These are phyloP conservation scores for Suhomyces faveliae DNA, from an alignment of 805 yeast genomes.

Conservation along the genomic window DNA sequence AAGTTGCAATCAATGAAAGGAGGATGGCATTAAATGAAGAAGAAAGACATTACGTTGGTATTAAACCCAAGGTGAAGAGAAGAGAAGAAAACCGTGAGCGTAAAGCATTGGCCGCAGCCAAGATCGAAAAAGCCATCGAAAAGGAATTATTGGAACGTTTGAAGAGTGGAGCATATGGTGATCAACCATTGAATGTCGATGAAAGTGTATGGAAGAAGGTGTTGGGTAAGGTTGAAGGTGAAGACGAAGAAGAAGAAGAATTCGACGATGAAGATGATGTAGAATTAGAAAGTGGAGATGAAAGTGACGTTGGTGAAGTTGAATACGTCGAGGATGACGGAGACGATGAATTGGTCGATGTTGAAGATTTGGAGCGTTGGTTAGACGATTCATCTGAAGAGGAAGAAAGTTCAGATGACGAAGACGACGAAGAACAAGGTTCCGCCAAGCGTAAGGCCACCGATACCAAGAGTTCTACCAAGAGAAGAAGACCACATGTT, in stretches of 20 bases:
- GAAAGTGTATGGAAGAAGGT: conserved; percentile 95
- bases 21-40: conserved; percentile 86
- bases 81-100: conserved; percentile 94
- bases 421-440: conserved; percentile 34
- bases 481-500: conserved; percentile 65
- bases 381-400: conserved; percentile 48
- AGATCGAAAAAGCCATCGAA: conserved; percentile 94
- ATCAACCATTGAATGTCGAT: conserved; percentile 94
- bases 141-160: conserved; percentile 91
- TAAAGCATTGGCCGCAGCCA: conserved; percentile 95
- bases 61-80: conserved; percentile 90
- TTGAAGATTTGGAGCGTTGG: conserved; percentile 94
- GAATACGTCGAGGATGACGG: conserved; percentile 92
- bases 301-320: conserved; percentile 64
- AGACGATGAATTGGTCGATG: conserved; percentile 84
- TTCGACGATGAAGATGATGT: conserved; percentile 58
- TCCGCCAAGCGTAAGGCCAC: conserved; percentile 27
- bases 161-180: conserved; percentile 98
- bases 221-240: conserved; percentile 61
- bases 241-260: conserved; percentile 56
- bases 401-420: conserved; percentile 28
- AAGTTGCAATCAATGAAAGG: conserved; percentile 93
- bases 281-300: conserved; percentile 49
- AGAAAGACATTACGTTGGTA: conserved; percentile 90
- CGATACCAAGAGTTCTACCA: conserved; percentile 39